These are phyloP conservation scores for Trichophyton schoenleinii DNA, from an alignment of 2,329 filamentous ascomycete species.

Conservation along the genomic window DNA sequence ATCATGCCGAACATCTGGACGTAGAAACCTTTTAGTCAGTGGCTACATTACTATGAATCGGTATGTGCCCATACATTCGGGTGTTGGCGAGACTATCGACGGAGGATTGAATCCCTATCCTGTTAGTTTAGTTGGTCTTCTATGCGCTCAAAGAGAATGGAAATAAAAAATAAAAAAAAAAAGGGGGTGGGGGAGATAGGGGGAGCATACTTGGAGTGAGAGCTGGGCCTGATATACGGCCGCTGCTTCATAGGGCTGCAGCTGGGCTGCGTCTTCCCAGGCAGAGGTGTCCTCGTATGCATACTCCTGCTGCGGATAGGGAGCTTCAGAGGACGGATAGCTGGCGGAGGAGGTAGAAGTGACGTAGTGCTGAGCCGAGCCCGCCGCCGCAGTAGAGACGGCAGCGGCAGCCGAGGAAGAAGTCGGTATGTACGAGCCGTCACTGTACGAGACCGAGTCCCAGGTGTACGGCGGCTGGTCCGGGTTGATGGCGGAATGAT, in stretches of 20 bases:
- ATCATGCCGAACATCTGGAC: constrained; percentile 5
- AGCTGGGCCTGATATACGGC: constrained; percentile 5
- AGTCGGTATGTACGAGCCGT: not conserved
- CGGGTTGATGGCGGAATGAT: not conserved
- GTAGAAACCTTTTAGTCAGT: constrained; percentile 5
- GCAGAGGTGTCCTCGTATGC: not conserved
- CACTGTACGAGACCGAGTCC: constrained; percentile 1
- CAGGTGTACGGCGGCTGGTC: not conserved
- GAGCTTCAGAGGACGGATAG: not conserved
- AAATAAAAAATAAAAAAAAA: not conserved
- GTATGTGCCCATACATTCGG: constrained; percentile 7
- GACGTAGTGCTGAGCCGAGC: not conserved
- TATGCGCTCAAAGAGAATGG: not conserved
- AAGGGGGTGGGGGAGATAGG: not conserved
- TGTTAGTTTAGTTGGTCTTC: not conserved
- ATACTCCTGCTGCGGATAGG: not conserved
- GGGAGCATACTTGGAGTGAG: constrained; percentile 8
- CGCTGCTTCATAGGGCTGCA: constrained; percentile 5
- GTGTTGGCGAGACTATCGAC: constrained; percentile 1
- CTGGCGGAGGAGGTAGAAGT: not conserved
- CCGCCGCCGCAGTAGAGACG: no score
- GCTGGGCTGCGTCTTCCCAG: not conserved
- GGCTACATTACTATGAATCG: constrained; percentile 6
- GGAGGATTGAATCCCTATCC: constrained; percentile 5
- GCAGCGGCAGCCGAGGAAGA: not conserved